Evolutionary conservation across 495 filamentous ascomycete genomes (phyloP).

Genomic region (Neurospora hispaniola): DNA sequence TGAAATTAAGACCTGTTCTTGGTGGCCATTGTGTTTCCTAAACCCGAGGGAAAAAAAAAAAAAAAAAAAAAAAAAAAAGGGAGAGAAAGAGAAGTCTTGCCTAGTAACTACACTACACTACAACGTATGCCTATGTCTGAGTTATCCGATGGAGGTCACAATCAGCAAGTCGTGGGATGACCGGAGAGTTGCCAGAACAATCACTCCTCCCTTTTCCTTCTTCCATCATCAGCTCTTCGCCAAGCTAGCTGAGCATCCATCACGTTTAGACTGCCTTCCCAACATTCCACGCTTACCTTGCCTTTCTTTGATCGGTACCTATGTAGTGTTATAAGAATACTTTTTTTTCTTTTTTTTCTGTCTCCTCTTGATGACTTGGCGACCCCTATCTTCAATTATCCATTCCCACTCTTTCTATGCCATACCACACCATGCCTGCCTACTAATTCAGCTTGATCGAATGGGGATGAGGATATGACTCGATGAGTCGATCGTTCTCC

Average conservation of each 20-base stretch:
- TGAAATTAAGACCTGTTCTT: not conserved
- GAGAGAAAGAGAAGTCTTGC: not conserved
- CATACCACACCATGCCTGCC: not conserved
- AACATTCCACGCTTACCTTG: not conserved
- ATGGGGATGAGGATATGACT: not conserved
- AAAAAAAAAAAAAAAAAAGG: no score
- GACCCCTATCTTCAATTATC: not conserved
- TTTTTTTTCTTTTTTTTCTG: no score
- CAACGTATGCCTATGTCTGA: not conserved
- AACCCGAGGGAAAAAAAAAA: not conserved
- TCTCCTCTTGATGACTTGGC: not conserved
- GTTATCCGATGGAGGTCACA: not conserved
- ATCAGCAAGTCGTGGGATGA: not conserved
- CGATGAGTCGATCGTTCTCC: not conserved
- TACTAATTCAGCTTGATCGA: not conserved
- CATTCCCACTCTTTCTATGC: not conserved
- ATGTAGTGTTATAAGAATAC: not conserved
- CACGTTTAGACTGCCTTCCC: not conserved
- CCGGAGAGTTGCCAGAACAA: not conserved
- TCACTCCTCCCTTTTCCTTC: not conserved
- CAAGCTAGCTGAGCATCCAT: not conserved
- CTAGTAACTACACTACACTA: not conserved
- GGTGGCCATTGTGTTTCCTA: not conserved
- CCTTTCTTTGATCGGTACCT: not conserved
- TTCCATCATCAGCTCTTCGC: not conserved